Base-by-base conservation (phyloP, 441 rosid genomes). In the Capsella rubella region DNA sequence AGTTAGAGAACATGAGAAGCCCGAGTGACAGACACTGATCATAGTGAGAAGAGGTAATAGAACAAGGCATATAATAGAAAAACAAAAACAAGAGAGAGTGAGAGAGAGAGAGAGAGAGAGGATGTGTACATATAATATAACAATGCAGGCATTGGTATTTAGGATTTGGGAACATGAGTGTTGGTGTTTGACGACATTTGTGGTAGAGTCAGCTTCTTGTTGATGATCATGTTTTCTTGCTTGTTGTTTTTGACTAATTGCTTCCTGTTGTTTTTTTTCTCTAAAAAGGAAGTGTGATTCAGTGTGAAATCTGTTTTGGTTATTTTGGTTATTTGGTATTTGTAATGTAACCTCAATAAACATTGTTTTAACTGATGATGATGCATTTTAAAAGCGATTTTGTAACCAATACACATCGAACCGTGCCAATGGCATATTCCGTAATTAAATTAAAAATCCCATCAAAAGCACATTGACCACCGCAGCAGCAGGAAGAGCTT, bases 1-100 rank as follows among this genome's bases (percentile, higher is more conserved):
- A 78, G 82, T 79, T 84, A 58, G 89, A 88, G 75, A 81, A 85
- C 73, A 29, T 82, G 55, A 86, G 93, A 80, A 89, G 85, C 64
- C 90, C 95, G 0, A 84, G 80, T 1, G 82, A 82, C 32, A 87
- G 87, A 34, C 88, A 88, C 64, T 87, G 81, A 80, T 21, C 25
- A 21, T 50, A 58, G 69, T 63, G 16, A 8, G 53, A 57, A 49
- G 57, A 71, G 65, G 71, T 14, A 60, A 54, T 70, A 53, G 61
- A 60, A 60, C 31, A 66, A 60, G 65, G 57, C 37, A 25, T 55
- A 66, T 52, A 49, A 49, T 6, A 61, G 34, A 35, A 1, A 2
- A 11, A 9, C 3, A 15, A 14, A 49, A 58, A 39, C 47, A 5
- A 35, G 34, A 16, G 18, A 16, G 18, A 16, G 18, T 16, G n/a